A percentile compares a stretch with the other conserved stretches of the same genome.
Evolutionary conservation across 2,329 filamentous ascomycete genomes (phyloP).

Genomic region (Penicillium psychrosexuale): DNA sequence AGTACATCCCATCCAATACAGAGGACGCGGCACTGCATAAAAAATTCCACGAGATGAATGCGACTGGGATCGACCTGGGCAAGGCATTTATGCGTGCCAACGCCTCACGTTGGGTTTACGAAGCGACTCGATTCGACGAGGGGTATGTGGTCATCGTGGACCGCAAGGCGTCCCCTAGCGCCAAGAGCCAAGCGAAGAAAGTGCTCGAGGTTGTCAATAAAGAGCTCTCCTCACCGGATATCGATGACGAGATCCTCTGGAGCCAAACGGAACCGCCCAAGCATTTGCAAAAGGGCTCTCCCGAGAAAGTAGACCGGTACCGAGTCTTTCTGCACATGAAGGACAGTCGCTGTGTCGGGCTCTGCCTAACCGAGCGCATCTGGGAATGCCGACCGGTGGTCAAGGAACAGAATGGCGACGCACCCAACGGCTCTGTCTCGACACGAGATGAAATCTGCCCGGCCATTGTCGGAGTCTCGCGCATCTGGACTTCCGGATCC

Average conservation of each 20-base stretch:
- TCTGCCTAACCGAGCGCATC: conserved; percentile 61
- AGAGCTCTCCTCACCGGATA: conserved; percentile 60
- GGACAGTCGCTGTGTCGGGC: conserved; percentile 59
- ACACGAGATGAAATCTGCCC: conserved; percentile 43
- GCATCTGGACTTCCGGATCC: conserved; percentile 62
- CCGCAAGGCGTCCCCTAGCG: conserved; percentile 50
- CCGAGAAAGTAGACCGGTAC: conserved; percentile 50
- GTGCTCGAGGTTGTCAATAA: conserved; percentile 62
- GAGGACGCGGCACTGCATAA: conserved; percentile 63
- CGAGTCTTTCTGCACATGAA: conserved; percentile 62
- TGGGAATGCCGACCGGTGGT: conserved; percentile 53
- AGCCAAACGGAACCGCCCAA: conserved; percentile 45
- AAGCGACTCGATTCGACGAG: conserved; percentile 47
- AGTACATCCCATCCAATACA: conserved; percentile 60
- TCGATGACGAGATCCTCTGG: conserved; percentile 58
- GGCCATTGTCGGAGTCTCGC: conserved; percentile 60
- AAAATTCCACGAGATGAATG: conserved; percentile 62
- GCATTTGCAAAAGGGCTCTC: conserved; percentile 32
- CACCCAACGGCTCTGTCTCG: conserved; percentile 42
- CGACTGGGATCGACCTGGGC: conserved; percentile 59
- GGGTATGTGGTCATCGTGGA: conserved; percentile 59
- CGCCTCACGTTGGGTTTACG: conserved; percentile 52
- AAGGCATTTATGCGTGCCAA: conserved; percentile 56
- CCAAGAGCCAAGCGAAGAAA: conserved; percentile 53
- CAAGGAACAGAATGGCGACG: conserved; percentile 18